These are phyloP conservation scores for Talaromyces nanjingensis DNA, from an alignment of 495 filamentous ascomycete species.

Conservation along the genomic window DNA sequence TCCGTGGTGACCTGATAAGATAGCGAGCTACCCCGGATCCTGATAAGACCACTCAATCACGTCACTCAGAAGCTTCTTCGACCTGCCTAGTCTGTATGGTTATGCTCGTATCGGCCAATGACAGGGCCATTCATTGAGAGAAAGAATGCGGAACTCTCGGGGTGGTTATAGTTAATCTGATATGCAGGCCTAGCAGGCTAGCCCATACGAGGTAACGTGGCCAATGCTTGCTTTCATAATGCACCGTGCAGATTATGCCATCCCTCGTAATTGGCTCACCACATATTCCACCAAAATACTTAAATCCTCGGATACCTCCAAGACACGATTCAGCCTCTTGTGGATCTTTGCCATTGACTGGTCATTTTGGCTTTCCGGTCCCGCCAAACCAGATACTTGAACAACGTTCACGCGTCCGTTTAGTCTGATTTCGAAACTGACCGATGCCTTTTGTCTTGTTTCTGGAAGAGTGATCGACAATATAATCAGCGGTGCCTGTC, in stretches of 20 bases:
- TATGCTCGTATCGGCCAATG: background rate
- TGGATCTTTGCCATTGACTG: constrained; percentile 24
- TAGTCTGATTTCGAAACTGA: constrained; percentile 52
- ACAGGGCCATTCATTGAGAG: background rate
- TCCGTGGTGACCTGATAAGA: background rate
- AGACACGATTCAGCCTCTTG: constrained; percentile 29
- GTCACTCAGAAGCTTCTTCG: background rate
- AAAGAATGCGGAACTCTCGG: background rate
- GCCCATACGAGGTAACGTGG: background rate
- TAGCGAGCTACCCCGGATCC: background rate
- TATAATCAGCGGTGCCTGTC: constrained; percentile 37
- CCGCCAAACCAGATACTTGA: constrained; percentile 25
- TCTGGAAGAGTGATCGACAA: constrained; percentile 29
- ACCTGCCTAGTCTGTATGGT: background rate
- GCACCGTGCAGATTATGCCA: background rate
- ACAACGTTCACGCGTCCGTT: constrained; percentile 51
- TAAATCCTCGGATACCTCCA: constrained; percentile 46
- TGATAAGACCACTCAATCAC: background rate
- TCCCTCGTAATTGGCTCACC: constrained; percentile 12
- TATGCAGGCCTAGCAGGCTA: background rate
- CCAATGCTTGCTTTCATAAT: background rate
- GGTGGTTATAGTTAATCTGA: background rate
- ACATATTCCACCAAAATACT: constrained; percentile 55
- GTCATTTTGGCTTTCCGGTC: background rate
- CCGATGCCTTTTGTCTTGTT: constrained; percentile 19